phyloP scores from a whole-genome alignment of 1,139 yeast species.

The Sugiyamaella paludigena region DNA sequence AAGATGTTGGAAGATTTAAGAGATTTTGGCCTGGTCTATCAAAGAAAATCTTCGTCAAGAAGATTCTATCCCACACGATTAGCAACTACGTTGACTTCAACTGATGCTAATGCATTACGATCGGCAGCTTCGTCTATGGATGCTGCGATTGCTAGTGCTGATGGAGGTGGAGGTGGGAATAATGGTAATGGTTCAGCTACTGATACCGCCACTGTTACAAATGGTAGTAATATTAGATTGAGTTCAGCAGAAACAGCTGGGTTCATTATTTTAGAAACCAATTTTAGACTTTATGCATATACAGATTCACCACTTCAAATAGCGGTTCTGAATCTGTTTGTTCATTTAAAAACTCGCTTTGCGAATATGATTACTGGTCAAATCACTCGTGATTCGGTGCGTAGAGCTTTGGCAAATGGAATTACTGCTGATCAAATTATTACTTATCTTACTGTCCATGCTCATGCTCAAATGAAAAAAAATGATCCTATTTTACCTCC shows the following conservation, averaged over 20 bases:
- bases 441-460: conserved; percentile 83
- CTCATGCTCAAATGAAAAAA: conserved; percentile 84
- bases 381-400: conserved; percentile 85
- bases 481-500: conserved; percentile 66
- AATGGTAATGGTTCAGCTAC: conserved; percentile 23
- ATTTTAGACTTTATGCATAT: conserved; percentile 88
- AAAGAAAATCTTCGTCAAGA: conserved; percentile 56
- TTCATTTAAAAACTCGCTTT: conserved; percentile 78
- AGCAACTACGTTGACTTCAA: conserved; percentile 83
- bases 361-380: conserved; percentile 93
- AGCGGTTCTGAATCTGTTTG: conserved; percentile 85
- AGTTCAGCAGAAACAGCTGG: conserved; percentile 34
- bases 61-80: conserved; percentile 87
- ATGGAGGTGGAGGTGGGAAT: conserved; percentile 25
- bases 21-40: conserved; percentile 90
- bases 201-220: conserved; percentile 7
- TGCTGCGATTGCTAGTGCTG: conserved; percentile 26
- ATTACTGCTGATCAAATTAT: conserved; percentile 94
- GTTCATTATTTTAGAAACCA: conserved; percentile 85
- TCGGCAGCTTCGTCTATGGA: conserved; percentile 34
- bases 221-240: conserved; percentile 18
- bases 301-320: conserved; percentile 94
- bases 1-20: conserved; percentile 85
- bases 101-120: conserved; percentile 47
- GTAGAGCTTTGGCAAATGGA: conserved; percentile 81